Evolutionary conservation across 2,329 filamentous ascomycete genomes (phyloP).

Genomic region (Aspergillus carbonarius): DNA sequence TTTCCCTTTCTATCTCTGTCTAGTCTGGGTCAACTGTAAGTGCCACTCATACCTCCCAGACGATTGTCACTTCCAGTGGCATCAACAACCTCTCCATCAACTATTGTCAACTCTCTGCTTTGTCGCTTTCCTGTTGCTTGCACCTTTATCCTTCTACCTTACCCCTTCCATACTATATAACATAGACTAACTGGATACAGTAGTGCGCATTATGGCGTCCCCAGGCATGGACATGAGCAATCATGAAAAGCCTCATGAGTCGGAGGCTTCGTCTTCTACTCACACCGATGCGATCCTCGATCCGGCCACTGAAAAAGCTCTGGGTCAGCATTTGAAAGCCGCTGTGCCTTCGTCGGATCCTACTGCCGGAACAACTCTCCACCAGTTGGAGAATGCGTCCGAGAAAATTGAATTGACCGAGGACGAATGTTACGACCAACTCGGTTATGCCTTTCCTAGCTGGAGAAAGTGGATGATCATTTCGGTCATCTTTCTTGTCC

Average conservation of each 20-base stretch:
- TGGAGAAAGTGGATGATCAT: conserved; percentile 73
- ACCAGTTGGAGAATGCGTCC: conserved; percentile 27
- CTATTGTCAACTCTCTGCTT: no score
- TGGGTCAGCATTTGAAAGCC: conserved; percentile 13
- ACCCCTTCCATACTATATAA: background rate
- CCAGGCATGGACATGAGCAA: conserved; percentile 18
- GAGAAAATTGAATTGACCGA: conserved; percentile 45
- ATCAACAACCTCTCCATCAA: background rate
- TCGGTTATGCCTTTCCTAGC: conserved; percentile 61
- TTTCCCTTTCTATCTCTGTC: background rate
- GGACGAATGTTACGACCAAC: conserved; percentile 64
- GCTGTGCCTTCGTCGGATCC: conserved; percentile 16
- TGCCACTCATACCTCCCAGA: background rate
- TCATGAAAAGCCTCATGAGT: conserved; percentile 29
- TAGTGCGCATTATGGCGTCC: conserved; percentile 21
- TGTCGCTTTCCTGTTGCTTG: background rate
- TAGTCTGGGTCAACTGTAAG: conserved; percentile 8
- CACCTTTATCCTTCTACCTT: background rate
- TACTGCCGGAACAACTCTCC: conserved; percentile 17
- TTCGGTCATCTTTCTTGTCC: conserved; percentile 70
- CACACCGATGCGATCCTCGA: conserved; percentile 29
- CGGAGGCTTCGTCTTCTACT: conserved; percentile 35
- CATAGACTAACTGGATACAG: background rate
- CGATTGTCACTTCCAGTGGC: background rate
- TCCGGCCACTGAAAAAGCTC: conserved; percentile 21